phyloP scores from a whole-genome alignment of 805 yeast species.

The Starmerella floricola region DNA sequence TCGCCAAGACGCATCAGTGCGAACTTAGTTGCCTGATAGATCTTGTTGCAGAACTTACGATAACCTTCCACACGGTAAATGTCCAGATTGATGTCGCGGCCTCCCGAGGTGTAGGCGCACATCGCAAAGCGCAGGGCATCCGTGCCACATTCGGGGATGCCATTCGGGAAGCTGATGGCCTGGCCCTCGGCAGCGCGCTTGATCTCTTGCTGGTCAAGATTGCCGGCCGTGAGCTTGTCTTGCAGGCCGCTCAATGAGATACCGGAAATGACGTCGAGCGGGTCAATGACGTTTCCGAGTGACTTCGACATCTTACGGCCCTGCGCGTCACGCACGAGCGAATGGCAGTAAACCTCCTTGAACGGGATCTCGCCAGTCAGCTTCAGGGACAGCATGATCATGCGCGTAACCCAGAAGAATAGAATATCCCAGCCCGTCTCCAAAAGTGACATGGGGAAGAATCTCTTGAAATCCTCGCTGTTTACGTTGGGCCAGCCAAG shows the following conservation, averaged over 20 bases:
- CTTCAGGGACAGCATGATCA: constrained; percentile 84
- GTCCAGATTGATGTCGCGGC: constrained; percentile 93
- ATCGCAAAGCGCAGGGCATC: constrained; percentile 96
- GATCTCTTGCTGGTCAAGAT: constrained; percentile 79
- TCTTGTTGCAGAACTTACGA: constrained; percentile 98
- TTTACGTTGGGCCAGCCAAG: constrained; percentile 80
- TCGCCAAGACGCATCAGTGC: constrained; percentile 86
- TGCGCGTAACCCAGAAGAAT: constrained; percentile 97
- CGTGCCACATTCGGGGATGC: constrained; percentile 98
- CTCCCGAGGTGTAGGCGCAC: constrained; percentile 98
- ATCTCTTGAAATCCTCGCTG: constrained; percentile 55
- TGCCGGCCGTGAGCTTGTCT: constrained; percentile 64
- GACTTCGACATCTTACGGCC: constrained; percentile 98
- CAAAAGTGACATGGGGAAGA: constrained; percentile 83
- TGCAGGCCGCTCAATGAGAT: constrained; percentile 68
- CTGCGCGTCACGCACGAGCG: constrained; percentile 96
- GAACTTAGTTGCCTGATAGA: constrained; percentile 96
- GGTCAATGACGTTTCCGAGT: constrained; percentile 92
- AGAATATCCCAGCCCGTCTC: constrained; percentile 99
- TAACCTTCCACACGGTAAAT: constrained; percentile 95
- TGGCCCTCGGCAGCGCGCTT: constrained; percentile 83
- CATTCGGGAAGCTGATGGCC: constrained; percentile 79
- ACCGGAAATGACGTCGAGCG: constrained; percentile 86
- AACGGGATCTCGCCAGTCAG: constrained; percentile 86
- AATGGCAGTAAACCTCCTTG: constrained; percentile 94